Conservation (phyloP, 108 stramenopile genomes). For the Skeletonema marinoi region DNA sequence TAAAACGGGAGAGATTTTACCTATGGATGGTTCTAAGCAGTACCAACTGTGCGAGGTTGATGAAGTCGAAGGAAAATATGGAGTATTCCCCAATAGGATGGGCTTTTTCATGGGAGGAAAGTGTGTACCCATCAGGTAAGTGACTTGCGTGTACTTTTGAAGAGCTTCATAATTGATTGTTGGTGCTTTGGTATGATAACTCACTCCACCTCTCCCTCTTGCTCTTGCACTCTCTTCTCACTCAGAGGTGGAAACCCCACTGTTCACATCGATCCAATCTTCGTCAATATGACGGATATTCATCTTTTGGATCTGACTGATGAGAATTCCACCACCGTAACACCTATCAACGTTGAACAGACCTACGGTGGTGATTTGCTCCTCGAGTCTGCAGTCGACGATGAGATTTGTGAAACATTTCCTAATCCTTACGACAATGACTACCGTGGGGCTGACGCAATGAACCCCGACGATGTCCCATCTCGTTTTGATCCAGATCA, state of each 20-base stretch:
- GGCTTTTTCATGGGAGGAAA: not conserved
- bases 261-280: slow-evolving; percentile 41
- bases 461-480: slow-evolving; percentile 32
- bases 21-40: slow-evolving; percentile 26
- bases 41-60: slow-evolving; percentile 39
- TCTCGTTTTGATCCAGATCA: slow-evolving; percentile 37
- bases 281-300: slow-evolving; percentile 32
- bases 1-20: slow-evolving; percentile 19
- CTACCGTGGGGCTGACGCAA: slow-evolving; percentile 41
- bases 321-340: slow-evolving; percentile 11
- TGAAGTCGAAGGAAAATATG: slow-evolving; percentile 32
- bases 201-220: not conserved
- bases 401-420: slow-evolving; percentile 35
- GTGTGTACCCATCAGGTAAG: not conserved
- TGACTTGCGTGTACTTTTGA: not conserved
- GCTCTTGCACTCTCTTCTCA: not conserved
- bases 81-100: slow-evolving; percentile 22
- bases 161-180: slow-evolving; percentile 15
- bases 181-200: slow-evolving; percentile 3
- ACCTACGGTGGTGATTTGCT: slow-evolving; percentile 41
- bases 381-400: slow-evolving; percentile 29
- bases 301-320: slow-evolving; percentile 35
- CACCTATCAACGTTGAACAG: slow-evolving; percentile 32
- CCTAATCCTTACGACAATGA: slow-evolving; percentile 50
- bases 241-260: slow-evolving; percentile 41